These are phyloP conservation scores for Astrothelium subdiscretum DNA, from an alignment of 495 filamentous ascomycete species.

Conservation along the genomic window DNA sequence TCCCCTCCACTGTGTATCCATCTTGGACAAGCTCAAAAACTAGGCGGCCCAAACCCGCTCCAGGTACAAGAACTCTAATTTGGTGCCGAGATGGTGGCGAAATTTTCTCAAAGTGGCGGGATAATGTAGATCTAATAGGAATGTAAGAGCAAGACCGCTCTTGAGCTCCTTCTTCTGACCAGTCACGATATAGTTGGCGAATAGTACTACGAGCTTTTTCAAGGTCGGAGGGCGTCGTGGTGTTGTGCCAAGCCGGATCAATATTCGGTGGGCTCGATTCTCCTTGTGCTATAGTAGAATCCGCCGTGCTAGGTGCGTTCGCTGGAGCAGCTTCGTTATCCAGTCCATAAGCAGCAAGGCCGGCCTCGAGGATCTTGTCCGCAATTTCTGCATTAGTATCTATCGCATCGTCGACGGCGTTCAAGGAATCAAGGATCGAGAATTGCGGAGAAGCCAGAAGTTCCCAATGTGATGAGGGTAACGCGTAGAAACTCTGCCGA, in stretches of 20 bases:
- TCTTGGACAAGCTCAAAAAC: slow-evolving; percentile 72
- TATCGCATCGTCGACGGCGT: slow-evolving; percentile 74
- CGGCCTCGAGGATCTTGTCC: slow-evolving; percentile 55
- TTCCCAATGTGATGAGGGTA: slow-evolving; percentile 73
- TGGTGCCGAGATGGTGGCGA: slow-evolving; percentile 16
- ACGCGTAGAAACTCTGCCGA: slow-evolving; percentile 78
- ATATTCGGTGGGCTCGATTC: not conserved
- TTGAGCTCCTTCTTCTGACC: slow-evolving; percentile 62
- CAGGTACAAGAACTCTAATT: slow-evolving; percentile 70
- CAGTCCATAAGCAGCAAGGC: slow-evolving; percentile 54
- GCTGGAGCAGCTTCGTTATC: not conserved
- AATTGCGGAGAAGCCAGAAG: slow-evolving; percentile 71
- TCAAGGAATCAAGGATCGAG: slow-evolving; percentile 64
- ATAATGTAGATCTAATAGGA: slow-evolving; percentile 55
- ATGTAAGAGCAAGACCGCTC: slow-evolving; percentile 69
- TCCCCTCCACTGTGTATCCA: slow-evolving; percentile 73
- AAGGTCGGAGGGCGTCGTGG: slow-evolving; percentile 56
- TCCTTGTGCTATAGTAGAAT: not conserved
- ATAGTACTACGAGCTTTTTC: slow-evolving; percentile 87
- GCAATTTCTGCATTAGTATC: slow-evolving; percentile 73
- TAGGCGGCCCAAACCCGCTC: slow-evolving; percentile 76
- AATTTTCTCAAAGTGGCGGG: slow-evolving; percentile 36
- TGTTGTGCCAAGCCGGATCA: slow-evolving; percentile 45
- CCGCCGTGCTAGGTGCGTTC: not conserved
- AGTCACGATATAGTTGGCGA: slow-evolving; percentile 90